Conservation (phyloP, 148 eudicot genomes). For the Linanthus parryae region DNA sequence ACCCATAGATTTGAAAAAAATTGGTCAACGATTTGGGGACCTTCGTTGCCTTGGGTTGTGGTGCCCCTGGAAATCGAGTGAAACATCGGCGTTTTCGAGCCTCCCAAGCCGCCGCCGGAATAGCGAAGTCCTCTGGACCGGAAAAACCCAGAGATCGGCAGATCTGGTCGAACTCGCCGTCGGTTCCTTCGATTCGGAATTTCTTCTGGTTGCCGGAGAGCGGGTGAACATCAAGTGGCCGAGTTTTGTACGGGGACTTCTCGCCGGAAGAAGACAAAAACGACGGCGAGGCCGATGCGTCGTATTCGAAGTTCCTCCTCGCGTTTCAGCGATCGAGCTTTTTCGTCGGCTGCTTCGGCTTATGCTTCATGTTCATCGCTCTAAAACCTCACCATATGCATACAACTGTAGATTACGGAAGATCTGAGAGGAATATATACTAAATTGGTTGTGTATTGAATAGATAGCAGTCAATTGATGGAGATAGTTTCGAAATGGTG, state of each 20-base stretch:
- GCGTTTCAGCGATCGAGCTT: slow-evolving; percentile 60
- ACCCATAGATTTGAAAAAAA: too few species aligned
- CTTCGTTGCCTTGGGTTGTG: too few species aligned
- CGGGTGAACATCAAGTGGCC: slow-evolving; percentile 45
- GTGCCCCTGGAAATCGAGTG: too few species aligned
- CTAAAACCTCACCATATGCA: too few species aligned
- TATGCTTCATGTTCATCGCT: too few species aligned
- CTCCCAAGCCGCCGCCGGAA: slow-evolving; percentile 48
- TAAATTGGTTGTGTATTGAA: too few species aligned
- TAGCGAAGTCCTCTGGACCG: slow-evolving; percentile 67
- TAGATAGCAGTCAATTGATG: too few species aligned
- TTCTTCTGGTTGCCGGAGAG: slow-evolving; percentile 18
- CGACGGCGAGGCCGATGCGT: slow-evolving; percentile 32
- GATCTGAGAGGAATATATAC: too few species aligned
- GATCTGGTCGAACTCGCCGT: slow-evolving; percentile 43
- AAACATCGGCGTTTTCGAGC: too few species aligned
- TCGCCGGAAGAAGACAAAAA: slow-evolving; percentile 23
- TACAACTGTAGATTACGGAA: too few species aligned
- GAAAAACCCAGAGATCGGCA: slow-evolving; percentile 41
- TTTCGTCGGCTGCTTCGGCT: slow-evolving; percentile 35
- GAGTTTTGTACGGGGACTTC: slow-evolving; percentile 31
- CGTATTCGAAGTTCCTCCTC: slow-evolving; percentile 46
- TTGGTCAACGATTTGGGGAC: too few species aligned
- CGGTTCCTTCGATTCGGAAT: slow-evolving; percentile 53
- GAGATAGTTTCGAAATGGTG: too few species aligned